A percentile compares a stretch with the other conserved stretches of the same genome.
phyloP scores from a whole-genome alignment of 805 yeast genomes.

The Teunomyces barrocoloradensis region DNA sequence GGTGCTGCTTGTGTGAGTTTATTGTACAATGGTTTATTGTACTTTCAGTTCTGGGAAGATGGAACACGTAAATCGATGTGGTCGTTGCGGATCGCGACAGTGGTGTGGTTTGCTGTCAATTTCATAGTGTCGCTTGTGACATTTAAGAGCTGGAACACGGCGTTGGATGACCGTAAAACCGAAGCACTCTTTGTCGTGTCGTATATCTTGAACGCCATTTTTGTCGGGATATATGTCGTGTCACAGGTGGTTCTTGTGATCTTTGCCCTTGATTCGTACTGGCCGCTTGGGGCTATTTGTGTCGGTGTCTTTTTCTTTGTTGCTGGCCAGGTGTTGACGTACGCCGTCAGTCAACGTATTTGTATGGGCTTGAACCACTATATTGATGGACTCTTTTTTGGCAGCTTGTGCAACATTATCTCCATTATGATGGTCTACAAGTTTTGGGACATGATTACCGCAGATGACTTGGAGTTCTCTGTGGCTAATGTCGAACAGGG shows the following conservation, averaged over 20 bases:
- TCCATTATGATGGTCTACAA: constrained; percentile 94
- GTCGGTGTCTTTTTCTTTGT: constrained; percentile 72
- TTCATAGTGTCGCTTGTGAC: constrained; percentile 71
- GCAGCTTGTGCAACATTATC: constrained; percentile 74
- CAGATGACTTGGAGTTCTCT: constrained; percentile 90
- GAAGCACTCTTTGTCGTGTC: constrained; percentile 67
- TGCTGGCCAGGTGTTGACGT: constrained; percentile 75
- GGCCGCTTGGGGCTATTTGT: constrained; percentile 87
- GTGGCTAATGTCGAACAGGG: constrained; percentile 50
- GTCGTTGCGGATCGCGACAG: constrained; percentile 50
- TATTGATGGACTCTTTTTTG: constrained; percentile 85
- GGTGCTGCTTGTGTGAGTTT: constrained; percentile 71
- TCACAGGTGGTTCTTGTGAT: constrained; percentile 69
- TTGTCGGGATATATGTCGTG: constrained; percentile 58
- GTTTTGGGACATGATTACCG: constrained; percentile 94
- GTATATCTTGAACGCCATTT: constrained; percentile 68
- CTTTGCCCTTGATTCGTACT: constrained; percentile 66
- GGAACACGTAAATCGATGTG: constrained; percentile 71
- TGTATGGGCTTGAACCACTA: constrained; percentile 80
- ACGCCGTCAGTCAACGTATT: constrained; percentile 62
- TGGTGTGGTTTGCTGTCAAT: constrained; percentile 58
- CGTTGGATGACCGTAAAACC: constrained; percentile 52
- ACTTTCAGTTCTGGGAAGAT: constrained; percentile 93
- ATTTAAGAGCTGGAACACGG: constrained; percentile 59
- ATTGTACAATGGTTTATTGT: constrained; percentile 71